A percentile compares a stretch with the other conserved stretches of the same genome.
Conservation (phyloP, 768 basidiomycete species). For the Boletellus emodensis region DNA sequence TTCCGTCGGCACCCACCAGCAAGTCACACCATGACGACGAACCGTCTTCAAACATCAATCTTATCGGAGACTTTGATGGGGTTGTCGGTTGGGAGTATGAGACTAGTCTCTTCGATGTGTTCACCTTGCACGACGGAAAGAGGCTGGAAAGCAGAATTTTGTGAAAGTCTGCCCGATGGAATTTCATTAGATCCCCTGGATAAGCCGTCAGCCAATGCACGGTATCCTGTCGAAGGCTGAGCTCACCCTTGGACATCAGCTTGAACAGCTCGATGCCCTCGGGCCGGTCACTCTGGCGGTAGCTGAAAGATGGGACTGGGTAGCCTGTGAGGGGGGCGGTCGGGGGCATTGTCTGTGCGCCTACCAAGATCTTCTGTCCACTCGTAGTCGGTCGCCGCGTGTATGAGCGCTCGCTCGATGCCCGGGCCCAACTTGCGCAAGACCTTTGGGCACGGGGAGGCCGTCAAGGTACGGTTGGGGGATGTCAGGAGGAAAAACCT, state of each 20-base stretch:
- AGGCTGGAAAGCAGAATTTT: slow-evolving; percentile 49
- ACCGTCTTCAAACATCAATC: slow-evolving; percentile 59
- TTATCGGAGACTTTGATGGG: slow-evolving; percentile 29
- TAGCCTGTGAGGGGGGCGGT: background rate
- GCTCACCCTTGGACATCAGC: slow-evolving; percentile 52
- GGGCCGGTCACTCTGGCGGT: slow-evolving; percentile 59
- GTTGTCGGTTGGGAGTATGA: slow-evolving; percentile 50
- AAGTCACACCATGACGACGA: slow-evolving; percentile 57
- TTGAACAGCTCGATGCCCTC: slow-evolving; percentile 52
- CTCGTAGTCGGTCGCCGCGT: slow-evolving; percentile 17
- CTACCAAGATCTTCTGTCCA: slow-evolving; percentile 22
- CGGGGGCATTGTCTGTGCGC: background rate
- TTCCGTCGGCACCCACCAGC: slow-evolving; percentile 66
- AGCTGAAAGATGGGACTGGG: slow-evolving; percentile 49
- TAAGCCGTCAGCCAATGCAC: slow-evolving; percentile 3
- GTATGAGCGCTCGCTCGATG: slow-evolving; percentile 16
- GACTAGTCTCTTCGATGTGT: slow-evolving; percentile 56
- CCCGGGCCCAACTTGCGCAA: slow-evolving; percentile 18
- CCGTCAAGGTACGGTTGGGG: background rate
- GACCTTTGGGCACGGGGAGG: slow-evolving; percentile 11
- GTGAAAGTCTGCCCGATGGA: slow-evolving; percentile 71
- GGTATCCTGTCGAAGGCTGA: background rate
- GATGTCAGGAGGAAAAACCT: background rate
- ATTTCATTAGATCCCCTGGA: slow-evolving; percentile 46
- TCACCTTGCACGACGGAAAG: slow-evolving; percentile 41